phyloP scores from a whole-genome alignment of 1,284 basidiomycete species.

The Cutaneotrichosporon sp. region DNA sequence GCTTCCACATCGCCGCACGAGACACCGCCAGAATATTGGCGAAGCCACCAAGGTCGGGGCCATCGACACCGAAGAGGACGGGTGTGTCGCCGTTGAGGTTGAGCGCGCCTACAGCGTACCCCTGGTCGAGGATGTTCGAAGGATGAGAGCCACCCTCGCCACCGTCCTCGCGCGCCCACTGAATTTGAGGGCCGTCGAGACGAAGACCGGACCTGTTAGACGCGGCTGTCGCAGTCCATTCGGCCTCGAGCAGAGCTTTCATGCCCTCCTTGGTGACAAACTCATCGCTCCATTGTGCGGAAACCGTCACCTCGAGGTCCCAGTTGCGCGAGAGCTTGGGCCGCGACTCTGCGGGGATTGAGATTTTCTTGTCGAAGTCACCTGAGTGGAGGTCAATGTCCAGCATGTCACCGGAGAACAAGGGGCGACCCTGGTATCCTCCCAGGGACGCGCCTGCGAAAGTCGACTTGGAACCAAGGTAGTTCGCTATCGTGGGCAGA shows the following conservation, averaged over 20 bases:
- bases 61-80: conserved; percentile 48
- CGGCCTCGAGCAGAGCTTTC: conserved; percentile 31
- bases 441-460: conserved; percentile 33
- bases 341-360: too few relatives aligned
- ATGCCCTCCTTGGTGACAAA: conserved; percentile 20
- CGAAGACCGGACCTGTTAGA: conserved; percentile 46
- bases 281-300: conserved; percentile 22
- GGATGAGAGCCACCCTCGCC: conserved; percentile 69
- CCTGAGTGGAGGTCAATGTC: too few relatives aligned
- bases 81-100: conserved; percentile 67
- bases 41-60: conserved; percentile 30
- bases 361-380: too few relatives aligned
- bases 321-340: conserved; percentile 13
- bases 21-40: conserved; percentile 18
- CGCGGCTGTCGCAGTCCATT: conserved; percentile 37
- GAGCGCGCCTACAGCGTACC: conserved; percentile 59
- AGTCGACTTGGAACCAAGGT: conserved; percentile 55
- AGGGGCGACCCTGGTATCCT: conserved; percentile 52
- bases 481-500: conserved; percentile 56
- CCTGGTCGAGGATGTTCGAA: conserved; percentile 65
- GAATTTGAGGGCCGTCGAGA: conserved; percentile 51
- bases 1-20: conserved; percentile 25
- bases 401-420: conserved; percentile 50
- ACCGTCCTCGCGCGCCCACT: conserved; percentile 60
- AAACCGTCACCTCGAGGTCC: conserved; percentile 14